Conservation (phyloP, 2,329 filamentous ascomycete genomes). For the Trichoderma citrinoviride region DNA sequence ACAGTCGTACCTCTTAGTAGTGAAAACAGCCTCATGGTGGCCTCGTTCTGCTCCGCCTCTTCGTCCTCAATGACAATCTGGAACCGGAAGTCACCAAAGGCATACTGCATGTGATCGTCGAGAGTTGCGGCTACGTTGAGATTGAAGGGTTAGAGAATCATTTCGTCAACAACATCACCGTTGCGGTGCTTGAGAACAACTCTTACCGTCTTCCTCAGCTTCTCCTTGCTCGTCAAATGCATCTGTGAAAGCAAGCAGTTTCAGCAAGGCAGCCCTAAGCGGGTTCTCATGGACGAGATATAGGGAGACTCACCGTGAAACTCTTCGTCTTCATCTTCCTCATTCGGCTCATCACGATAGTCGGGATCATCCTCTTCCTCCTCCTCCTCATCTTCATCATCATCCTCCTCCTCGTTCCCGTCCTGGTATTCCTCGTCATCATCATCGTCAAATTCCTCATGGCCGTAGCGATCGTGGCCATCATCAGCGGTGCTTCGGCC, state of each 20-base stretch:
- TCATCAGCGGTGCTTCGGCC: background rate
- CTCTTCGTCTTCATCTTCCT: conserved; percentile 26
- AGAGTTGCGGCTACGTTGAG: background rate
- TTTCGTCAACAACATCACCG: no score
- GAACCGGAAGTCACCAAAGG: conserved; percentile 24
- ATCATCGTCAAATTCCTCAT: conserved; percentile 16
- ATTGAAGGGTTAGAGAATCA: background rate
- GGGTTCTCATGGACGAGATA: no score
- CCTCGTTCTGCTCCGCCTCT: conserved; percentile 23
- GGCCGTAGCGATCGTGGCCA: conserved; percentile 16
- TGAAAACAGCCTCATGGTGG: conserved; percentile 37
- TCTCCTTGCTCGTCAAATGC: conserved; percentile 27
- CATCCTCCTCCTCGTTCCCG: conserved; percentile 16
- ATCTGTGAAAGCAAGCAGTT: background rate
- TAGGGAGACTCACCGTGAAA: conserved; percentile 23
- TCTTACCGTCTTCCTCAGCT: conserved; percentile 9
- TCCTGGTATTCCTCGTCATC: background rate
- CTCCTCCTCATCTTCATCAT: conserved; percentile 13
- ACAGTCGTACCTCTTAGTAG: conserved; percentile 32
- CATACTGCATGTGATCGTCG: background rate
- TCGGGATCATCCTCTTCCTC: conserved; percentile 28
- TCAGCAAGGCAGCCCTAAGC: background rate
- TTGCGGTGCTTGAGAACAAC: background rate
- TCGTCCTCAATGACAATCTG: conserved; percentile 23
- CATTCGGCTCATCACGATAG: conserved; percentile 27